These are phyloP conservation scores for Colletotrichum sp. DNA, from an alignment of 2,329 filamentous ascomycete genomes.

Conservation along the genomic window DNA sequence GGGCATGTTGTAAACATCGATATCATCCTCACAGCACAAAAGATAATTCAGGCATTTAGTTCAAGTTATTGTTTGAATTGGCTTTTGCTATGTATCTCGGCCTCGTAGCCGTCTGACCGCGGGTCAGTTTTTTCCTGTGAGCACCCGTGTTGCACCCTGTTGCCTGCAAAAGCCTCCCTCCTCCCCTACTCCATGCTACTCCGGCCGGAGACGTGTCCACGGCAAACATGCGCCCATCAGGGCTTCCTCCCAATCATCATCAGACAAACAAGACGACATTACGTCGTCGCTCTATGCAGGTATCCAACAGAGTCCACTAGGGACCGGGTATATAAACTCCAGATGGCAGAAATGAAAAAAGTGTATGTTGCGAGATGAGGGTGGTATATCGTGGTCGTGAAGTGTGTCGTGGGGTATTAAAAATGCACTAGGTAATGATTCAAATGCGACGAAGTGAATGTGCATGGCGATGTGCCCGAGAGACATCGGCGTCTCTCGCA, in stretches of 20 bases:
- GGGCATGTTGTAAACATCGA: too few relatives aligned
- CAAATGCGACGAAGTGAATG: conserved; percentile 7
- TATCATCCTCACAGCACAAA: too few relatives aligned
- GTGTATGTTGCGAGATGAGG: conserved; percentile 4
- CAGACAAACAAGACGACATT: not conserved
- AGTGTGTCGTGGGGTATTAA: conserved; percentile 3
- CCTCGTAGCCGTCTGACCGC: not conserved
- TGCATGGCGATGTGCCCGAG: not conserved
- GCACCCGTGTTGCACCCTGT: not conserved
- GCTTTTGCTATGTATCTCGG: not conserved
- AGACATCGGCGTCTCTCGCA: not conserved
- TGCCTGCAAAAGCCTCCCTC: not conserved
- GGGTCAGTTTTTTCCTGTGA: not conserved
- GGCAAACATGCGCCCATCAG: not conserved
- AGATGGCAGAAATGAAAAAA: conserved; percentile 14
- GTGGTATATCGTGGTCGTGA: conserved; percentile 18
- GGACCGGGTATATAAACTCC: conserved; percentile 23
- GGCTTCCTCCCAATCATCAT: not conserved
- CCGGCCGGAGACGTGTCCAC: not conserved
- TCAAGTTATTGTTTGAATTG: not conserved
- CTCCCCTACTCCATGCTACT: not conserved
- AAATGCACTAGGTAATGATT: conserved; percentile 5
- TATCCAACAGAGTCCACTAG: conserved; percentile 19
- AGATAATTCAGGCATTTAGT: not conserved
- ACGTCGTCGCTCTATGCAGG: conserved; percentile 12